Evolutionary conservation across 2,329 filamentous ascomycete genomes (phyloP), one percentile per base, ranked within the genome.

Genomic region (Chaetomium sp.): DNA sequence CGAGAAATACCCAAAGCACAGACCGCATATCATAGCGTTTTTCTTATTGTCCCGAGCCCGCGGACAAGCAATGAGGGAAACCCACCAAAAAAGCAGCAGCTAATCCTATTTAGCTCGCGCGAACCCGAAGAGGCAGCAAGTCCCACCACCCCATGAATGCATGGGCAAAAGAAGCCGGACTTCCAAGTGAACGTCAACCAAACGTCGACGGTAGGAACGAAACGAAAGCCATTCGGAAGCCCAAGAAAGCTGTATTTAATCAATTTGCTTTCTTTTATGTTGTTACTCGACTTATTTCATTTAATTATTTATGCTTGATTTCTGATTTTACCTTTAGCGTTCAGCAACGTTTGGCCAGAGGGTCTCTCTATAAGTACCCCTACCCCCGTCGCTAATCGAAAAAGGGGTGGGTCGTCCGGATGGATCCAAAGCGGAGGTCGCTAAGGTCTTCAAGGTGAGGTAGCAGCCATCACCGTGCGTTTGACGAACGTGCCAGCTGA

Each of bases 311-410:
- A n/a, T n/a, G n/a, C n/a, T n/a, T n/a, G n/a, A n/a, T n/a, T n/a
- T n/a, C n/a, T n/a, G n/a, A n/a, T n/a, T n/a, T n/a, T n/a, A n/a
- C n/a, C n/a, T n/a, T n/a, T n/a, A n/a, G n/a, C n/a, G n/a, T n/a
- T n/a, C n/a, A n/a, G n/a, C n/a, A n/a, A n/a, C n/a, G n/a, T n/a
- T n/a, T n/a, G n/a, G n/a, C n/a, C n/a, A n/a, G n/a, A n/a, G n/a
- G n/a, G n/a, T n/a, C n/a, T n/a, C n/a, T n/a, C n/a, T n/a, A n/a
- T n/a, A 57, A 23, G 21, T 45, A 29, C 27, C 27, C 27, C 27
- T 6, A 6, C 3, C 6, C 27, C 6, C 27, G 16, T 63, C 60
- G 60, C 53, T 47, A 64, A 66, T 66, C 65, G 61, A 55, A 13
- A 42, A 27, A 27, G 31, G 38, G n/a, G 53, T 61, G 64, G 64